Evolutionary conservation across 257 asterid species (phyloP), one percentile per base, ranked within the genome.

Genomic region (Coffea eugenioides): DNA sequence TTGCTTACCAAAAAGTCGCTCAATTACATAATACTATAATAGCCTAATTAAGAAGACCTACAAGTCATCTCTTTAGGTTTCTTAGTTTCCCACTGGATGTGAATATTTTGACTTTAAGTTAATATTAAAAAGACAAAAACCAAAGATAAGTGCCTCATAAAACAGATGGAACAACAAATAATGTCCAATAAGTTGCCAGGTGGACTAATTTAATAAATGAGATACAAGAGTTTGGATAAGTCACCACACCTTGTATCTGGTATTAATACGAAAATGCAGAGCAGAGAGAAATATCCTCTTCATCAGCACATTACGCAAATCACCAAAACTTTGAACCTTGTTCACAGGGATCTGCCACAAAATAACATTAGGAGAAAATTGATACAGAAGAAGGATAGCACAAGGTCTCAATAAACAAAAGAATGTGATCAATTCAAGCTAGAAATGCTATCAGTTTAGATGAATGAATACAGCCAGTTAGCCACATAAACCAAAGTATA

Each of bases 211-310:
- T 45, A 21, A 8, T 48, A 71, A 72, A 27, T 52, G 45, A 31
- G 8, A 69, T 68, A 79, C 79, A 71, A 78, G 84, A 64, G 52
- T 73, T 72, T 39, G 74, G 79, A 69, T 82, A 77, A 85, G 64
- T 36, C 46, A 81, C 52, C 14, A 80, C 82, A 94, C 99, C 98
- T 96, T 97, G 89, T 96, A 94, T 93, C 98, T 90, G 80, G 98
- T 90, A 87, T 96, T 96, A 78, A 96, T 94, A 79, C 99, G 99
- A 84, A 96, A 96, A 89, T 96, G 98, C 87, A 96, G 88, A 78
- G 99, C 98, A 49, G 99, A 96, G 75, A 96, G 96, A 87, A 96
- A 96, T 79, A 96, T 96, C 90, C 99, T 94, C 89, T 96, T 96
- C 99, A 96, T 96, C 92, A 96, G 90, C 87, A 96, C 98, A 88